Percentiles rank a stretch among this genome's conserved stretches.
phyloP scores from a whole-genome alignment of 148 eudicot genomes.

The Spergularia bocconei region DNA sequence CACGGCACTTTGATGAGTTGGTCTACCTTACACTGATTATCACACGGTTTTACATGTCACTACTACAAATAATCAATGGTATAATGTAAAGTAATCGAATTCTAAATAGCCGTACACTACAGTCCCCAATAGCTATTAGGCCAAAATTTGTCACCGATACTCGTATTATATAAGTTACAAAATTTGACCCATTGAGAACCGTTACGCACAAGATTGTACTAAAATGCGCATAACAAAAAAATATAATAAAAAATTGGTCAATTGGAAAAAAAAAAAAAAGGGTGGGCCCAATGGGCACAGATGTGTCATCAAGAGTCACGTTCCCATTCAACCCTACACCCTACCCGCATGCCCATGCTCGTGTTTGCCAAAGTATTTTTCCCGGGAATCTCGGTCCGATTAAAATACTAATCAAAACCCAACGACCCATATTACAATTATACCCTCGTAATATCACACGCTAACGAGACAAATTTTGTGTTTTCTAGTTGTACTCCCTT shows the following conservation, averaged over 20 bases:
- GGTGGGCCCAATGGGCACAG: conserved; percentile 22
- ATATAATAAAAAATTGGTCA: background rate
- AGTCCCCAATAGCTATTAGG: too few species aligned
- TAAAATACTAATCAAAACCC: background rate
- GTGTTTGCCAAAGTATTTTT: conserved; percentile 25
- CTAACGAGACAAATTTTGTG: too few species aligned
- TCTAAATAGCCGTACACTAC: too few species aligned
- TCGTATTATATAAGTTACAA: too few species aligned
- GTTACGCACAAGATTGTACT: too few species aligned
- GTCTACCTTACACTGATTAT: conserved; percentile 23
- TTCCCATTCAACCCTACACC: conserved; percentile 31
- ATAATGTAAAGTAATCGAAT: too few species aligned
- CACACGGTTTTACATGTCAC: conserved; percentile 29
- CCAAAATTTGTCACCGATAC: too few species aligned
- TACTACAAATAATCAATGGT: background rate
- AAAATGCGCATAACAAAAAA: too few species aligned
- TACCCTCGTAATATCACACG: background rate
- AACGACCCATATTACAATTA: background rate
- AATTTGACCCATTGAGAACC: too few species aligned
- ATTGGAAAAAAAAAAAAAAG: background rate
- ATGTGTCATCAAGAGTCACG: conserved; percentile 30
- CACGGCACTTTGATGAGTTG: conserved; percentile 18
- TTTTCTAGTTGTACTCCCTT: background rate
- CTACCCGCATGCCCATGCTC: conserved; percentile 37
- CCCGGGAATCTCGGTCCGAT: conserved; percentile 39